Base-by-base conservation (phyloP, 2,329 filamentous ascomycete species). In the Fusarium sp. region DNA sequence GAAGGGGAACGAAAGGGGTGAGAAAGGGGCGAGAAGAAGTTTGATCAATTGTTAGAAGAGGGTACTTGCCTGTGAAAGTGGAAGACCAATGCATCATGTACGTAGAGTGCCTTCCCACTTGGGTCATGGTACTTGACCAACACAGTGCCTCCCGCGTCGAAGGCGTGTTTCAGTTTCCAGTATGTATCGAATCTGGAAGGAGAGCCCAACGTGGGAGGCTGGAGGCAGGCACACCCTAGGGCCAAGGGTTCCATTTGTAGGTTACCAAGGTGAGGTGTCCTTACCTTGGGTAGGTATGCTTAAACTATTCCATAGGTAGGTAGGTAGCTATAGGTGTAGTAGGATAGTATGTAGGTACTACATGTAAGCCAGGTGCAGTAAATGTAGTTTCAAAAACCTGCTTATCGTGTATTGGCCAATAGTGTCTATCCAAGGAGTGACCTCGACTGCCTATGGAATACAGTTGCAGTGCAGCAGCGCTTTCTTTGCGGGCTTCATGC, bases 81-180 rank as follows among this genome's bases (percentile, higher is more conserved):
- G 35, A 57, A 69, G 51, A 26, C 41, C 46, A 20, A 62, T 59
- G 56, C 49, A 46, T 58, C 66, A 62, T 43, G 62, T 53, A 37
- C 28, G 17, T 37, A n/a, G 17, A 30, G 35, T 37, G 35, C 61
- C 61, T 66, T 67, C 64, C 52, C 22, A 24, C 24, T 50, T 68
- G 40, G 62, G 61, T n/a, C 26, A 22, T 46, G 52, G 55, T 24
- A 49, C 33, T 63, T 64, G 45, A 60, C 65, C 46, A 59, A 57
- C 56, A 45, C 46, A 54, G 51, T 48, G 45, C 39, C 43, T 62
- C 57, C 49, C 32, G n/a, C 30, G 40, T 43, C 58, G 33, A 61
- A 68, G 56, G 47, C 55, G 45, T 54, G 71, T 73, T 73, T 73
- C 71, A 73, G 67, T 66, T 65, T 72, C 56, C 60, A 69, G 63